A percentile compares a stretch with the other conserved stretches of the same genome.
Evolutionary conservation across 331 rosid species (phyloP).

Genomic region (Arachis monticola): DNA sequence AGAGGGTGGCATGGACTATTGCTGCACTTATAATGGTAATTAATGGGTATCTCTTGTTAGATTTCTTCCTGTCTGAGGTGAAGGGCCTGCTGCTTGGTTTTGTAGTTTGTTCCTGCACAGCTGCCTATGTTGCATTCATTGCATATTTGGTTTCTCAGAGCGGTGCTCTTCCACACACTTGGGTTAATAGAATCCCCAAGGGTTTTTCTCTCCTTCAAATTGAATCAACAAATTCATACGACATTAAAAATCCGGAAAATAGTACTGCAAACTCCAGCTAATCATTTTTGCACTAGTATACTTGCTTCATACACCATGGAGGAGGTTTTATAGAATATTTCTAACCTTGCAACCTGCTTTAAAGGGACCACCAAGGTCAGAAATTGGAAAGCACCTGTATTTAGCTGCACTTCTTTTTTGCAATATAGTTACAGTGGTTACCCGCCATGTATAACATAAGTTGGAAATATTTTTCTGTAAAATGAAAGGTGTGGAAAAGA

Average conservation of each 20-base stretch:
- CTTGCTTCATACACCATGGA: slow-evolving; percentile 42
- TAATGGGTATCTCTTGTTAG: slow-evolving; percentile 78
- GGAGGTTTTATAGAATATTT: slow-evolving; percentile 17
- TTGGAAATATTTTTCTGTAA: slow-evolving; percentile 34
- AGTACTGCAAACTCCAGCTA: slow-evolving; percentile 33
- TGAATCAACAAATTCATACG: slow-evolving; percentile 45
- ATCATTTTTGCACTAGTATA: slow-evolving; percentile 41
- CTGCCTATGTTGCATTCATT: slow-evolving; percentile 63
- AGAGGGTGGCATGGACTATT: slow-evolving; percentile 87
- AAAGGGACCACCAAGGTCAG: slow-evolving; percentile 37
- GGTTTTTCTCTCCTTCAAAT: slow-evolving; percentile 43
- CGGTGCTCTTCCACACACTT: slow-evolving; percentile 58
- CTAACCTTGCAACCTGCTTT: slow-evolving; percentile 36
- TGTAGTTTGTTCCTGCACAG: slow-evolving; percentile 58
- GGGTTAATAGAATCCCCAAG: slow-evolving; percentile 56
- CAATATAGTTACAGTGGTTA: slow-evolving; percentile 21
- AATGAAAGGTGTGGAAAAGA: slow-evolving; percentile 40
- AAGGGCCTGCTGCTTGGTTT: slow-evolving; percentile 57
- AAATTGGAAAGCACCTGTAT: slow-evolving; percentile 25
- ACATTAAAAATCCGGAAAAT: slow-evolving; percentile 35
- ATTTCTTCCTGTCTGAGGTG: slow-evolving; percentile 75
- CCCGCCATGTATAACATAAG: slow-evolving; percentile 28
- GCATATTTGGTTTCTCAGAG: slow-evolving; percentile 65
- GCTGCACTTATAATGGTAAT: slow-evolving; percentile 79
- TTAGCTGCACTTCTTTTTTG: slow-evolving; percentile 37